Base-by-base conservation (phyloP, 495 filamentous ascomycete species). In the Letharia columbiana region DNA sequence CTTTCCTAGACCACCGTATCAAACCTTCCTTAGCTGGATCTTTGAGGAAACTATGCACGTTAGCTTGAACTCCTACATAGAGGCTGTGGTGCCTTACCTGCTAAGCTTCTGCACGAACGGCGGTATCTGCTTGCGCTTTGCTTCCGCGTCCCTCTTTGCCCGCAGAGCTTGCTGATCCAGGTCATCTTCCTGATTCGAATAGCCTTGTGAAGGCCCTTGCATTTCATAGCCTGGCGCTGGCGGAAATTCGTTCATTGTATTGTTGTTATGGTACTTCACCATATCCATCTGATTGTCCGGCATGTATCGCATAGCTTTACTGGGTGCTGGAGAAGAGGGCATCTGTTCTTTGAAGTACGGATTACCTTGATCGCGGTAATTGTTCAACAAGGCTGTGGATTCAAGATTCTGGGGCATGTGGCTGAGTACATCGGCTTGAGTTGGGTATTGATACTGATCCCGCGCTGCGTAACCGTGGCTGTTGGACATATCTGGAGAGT, bases 51-150 rank as follows among this genome's bases (percentile, higher is more conserved):
- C 94, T 98, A 71, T 39, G 59, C 28, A 10, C n/a, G n/a, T 60
- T 41, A 66, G 39, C 58, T 45, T 58, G n/a, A 42, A 23, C 35
- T 39, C 20, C n/a, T 28, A 39, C 6, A 2, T 5, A 2, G 39
- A 23, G n/a, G 20, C 28, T 15, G 9, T 31, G 20, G 64, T 65
- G 63, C 70, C 80, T 72, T 83, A 96, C 94, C 94, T 98, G 86
- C 91, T 96, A 66, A 99, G 76, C 75, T 99, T 99, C 76, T 98
- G 95, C 13, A 99, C 91, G 77, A 99, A 99, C 15, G 94, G 94
- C 4, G 94, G 95, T 45, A 99, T 98, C 72, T 91, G 89, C 76
- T 96, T 97, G 66, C 91, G 79, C 73, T 96, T 96, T 4, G 87
- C 80, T 76, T 90, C 87, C 4, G 91, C 87, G 35, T 96, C 92